These are phyloP conservation scores for Pulveroboletus frians DNA, from an alignment of 768 basidiomycete genomes.

Conservation along the genomic window DNA sequence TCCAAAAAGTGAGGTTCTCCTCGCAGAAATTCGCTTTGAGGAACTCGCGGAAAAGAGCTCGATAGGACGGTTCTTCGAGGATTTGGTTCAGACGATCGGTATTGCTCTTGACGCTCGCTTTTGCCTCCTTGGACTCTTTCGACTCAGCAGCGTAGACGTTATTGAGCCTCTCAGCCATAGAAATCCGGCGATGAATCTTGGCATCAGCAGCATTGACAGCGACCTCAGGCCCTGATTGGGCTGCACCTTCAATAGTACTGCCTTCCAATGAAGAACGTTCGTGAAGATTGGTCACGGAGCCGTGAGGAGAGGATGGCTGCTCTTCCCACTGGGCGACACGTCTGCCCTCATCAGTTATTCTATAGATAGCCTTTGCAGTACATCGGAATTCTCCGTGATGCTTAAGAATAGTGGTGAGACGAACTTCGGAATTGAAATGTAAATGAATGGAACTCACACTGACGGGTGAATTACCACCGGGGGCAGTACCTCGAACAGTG, in stretches of 20 bases:
- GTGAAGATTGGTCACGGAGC: constrained; percentile 59
- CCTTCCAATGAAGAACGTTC: constrained; percentile 59
- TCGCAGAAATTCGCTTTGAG: constrained; percentile 93
- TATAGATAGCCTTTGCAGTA: constrained; percentile 93
- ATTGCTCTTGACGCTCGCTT: constrained; percentile 77
- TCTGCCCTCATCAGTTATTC: constrained; percentile 87
- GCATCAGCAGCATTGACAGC: constrained; percentile 38
- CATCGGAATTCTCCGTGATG: constrained; percentile 95
- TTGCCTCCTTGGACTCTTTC: constrained; percentile 40
- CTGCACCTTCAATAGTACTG: constrained; percentile 18
- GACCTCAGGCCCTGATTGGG: constrained; percentile 25
- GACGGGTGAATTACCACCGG: constrained; percentile 69
- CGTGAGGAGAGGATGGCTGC: constrained; percentile 50
- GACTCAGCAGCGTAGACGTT: constrained; percentile 45
- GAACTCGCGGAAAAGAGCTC: constrained; percentile 92
- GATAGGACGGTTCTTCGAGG: constrained; percentile 84
- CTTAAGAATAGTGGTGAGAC: constrained; percentile 36
- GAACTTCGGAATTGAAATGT: neutral
- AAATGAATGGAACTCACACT: constrained; percentile 43
- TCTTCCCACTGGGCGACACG: constrained; percentile 82
- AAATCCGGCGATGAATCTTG: constrained; percentile 75
- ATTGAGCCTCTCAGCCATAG: constrained; percentile 70
- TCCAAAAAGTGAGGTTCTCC: constrained; percentile 96
- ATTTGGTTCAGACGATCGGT: constrained; percentile 88
- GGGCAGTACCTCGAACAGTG: constrained; percentile 79